phyloP scores from a whole-genome alignment of 2,329 filamentous ascomycete genomes.

The Trichocomaceae sp. region DNA sequence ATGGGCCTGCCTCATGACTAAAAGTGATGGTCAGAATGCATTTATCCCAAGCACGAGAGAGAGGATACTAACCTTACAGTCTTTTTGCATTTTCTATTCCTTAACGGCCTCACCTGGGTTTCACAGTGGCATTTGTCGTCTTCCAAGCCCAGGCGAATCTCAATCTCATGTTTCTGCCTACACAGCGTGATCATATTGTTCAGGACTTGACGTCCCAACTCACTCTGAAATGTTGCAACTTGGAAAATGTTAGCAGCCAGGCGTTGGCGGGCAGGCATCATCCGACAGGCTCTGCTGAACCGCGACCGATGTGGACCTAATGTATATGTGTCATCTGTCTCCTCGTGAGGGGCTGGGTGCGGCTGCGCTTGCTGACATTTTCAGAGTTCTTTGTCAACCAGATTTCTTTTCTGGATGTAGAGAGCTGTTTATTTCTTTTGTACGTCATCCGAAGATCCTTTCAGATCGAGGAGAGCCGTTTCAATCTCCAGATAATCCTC shows the following conservation, averaged over 20 bases:
- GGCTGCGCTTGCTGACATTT: neutral
- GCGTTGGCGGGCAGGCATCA: neutral
- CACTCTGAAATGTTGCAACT: neutral
- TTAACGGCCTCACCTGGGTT: neutral
- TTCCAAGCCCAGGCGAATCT: neutral
- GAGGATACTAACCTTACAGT: neutral
- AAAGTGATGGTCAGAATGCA: neutral
- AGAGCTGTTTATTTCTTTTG: neutral
- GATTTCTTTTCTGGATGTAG: neutral
- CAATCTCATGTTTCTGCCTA: neutral
- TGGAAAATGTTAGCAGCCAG: neutral
- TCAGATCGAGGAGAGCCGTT: neutral
- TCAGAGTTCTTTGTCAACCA: neutral
- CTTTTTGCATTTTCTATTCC: neutral
- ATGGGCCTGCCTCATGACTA: neutral
- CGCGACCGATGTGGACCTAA: neutral
- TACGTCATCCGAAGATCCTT: neutral
- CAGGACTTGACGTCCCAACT: neutral
- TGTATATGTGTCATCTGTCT: neutral
- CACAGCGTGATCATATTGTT: neutral
- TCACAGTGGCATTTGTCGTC: neutral
- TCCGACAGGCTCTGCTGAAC: neutral
- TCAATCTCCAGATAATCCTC: neutral
- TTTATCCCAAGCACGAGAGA: neutral
- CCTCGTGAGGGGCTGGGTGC: neutral